These are phyloP conservation scores for Kewa caespitosa DNA, from an alignment of 179 eudicot genomes.

Conservation along the genomic window DNA sequence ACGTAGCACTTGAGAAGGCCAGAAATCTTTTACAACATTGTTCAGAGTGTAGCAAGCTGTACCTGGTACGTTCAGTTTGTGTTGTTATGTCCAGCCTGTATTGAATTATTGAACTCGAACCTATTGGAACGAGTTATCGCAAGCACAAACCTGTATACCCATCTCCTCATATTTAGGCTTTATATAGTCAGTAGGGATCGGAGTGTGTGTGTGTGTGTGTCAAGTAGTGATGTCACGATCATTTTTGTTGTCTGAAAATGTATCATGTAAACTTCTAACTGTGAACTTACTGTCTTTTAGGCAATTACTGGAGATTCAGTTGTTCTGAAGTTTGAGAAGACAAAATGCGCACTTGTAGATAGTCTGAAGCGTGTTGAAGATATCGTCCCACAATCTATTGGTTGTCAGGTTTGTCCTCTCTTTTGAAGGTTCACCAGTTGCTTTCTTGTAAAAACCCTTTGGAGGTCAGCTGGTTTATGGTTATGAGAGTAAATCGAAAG, in stretches of 20 bases:
- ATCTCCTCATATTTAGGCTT: too few relatives aligned
- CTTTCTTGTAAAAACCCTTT: not conserved
- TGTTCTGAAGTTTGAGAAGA: slow-evolving; percentile 83
- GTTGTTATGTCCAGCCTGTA: not conserved
- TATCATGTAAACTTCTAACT: not conserved
- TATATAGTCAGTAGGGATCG: too few relatives aligned
- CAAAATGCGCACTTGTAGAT: slow-evolving; percentile 74
- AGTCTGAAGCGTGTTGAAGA: slow-evolving; percentile 80
- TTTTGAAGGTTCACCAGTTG: not conserved
- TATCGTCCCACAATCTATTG: slow-evolving; percentile 85
- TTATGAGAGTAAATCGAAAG: not conserved
- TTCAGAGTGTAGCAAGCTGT: slow-evolving; percentile 87
- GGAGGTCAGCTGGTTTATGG: not conserved
- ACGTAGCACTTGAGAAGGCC: slow-evolving; percentile 92
- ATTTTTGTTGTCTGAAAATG: slow-evolving; percentile 4
- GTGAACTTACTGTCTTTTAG: slow-evolving; percentile 33
- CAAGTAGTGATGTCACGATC: too few relatives aligned
- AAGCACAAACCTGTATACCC: too few relatives aligned
- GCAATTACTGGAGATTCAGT: slow-evolving; percentile 94
- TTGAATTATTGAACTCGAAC: too few relatives aligned
- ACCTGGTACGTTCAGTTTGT: slow-evolving; percentile 61
- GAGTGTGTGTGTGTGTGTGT: too few relatives aligned
- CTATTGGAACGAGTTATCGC: too few relatives aligned
- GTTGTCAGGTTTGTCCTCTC: slow-evolving; percentile 62
- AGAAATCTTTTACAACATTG: slow-evolving; percentile 90